phyloP scores from a whole-genome alignment of 1,284 basidiomycete species.

The Ustilago loliicola region DNA sequence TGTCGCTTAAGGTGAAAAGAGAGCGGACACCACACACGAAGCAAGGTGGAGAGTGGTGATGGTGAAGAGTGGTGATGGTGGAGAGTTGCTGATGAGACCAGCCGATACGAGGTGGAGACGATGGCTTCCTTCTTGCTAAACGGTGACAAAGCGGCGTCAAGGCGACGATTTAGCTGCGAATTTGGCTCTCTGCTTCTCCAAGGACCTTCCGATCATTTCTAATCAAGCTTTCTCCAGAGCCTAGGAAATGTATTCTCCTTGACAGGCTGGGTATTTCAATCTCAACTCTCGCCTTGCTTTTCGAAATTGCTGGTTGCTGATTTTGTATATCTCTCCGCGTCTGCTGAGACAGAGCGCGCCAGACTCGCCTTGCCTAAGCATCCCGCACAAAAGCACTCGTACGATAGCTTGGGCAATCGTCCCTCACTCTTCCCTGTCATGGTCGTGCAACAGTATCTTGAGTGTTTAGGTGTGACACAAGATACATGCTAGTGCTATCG shows the following conservation, averaged over 20 bases:
- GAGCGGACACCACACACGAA: slow-evolving; percentile 22
- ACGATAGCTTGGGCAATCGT: slow-evolving; percentile 12
- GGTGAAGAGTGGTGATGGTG: slow-evolving; percentile 24
- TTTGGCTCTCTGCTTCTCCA: neutral
- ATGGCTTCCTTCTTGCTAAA: neutral
- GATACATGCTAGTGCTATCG: neutral
- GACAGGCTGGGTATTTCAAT: neutral
- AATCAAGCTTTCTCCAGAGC: no score
- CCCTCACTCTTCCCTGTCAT: neutral
- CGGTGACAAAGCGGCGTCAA: slow-evolving; percentile 9
- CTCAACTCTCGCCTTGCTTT: neutral
- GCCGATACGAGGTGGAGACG: slow-evolving; percentile 13
- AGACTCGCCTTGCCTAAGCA: slow-evolving; percentile 39
- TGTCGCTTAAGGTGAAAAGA: neutral
- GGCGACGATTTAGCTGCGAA: neutral
- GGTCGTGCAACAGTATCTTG: neutral
- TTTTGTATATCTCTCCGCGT: slow-evolving; percentile 5
- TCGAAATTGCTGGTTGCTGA: neutral
- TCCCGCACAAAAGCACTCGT: slow-evolving; percentile 13
- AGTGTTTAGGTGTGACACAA: neutral
- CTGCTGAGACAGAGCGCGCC: slow-evolving; percentile 26
- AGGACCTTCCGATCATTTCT: slow-evolving; percentile 51
- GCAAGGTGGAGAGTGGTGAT: slow-evolving; percentile 21
- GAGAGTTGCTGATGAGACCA: neutral
- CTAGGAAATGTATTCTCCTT: no score